phyloP scores from a whole-genome alignment of 352 stramenopile genomes.

The Pythium volutum region DNA sequence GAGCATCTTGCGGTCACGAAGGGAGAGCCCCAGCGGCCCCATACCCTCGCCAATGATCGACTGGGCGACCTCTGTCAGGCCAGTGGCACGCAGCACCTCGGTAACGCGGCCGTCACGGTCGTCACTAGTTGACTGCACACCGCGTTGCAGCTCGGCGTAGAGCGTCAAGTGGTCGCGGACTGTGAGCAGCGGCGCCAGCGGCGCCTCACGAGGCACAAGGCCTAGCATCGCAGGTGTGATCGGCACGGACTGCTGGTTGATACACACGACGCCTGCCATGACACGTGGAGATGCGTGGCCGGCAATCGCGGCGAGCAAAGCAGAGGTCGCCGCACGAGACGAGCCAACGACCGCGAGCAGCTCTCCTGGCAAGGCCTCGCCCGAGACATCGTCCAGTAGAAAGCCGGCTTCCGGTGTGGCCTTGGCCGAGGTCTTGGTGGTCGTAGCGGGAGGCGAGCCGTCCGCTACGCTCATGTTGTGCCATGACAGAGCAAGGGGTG shows the following conservation, averaged over 20 bases:
- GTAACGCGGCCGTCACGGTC: constrained; percentile 41
- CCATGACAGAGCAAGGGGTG: neutral
- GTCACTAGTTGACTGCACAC: constrained; percentile 8
- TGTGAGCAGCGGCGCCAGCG: constrained; percentile 86
- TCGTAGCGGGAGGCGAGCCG: neutral
- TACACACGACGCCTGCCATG: neutral
- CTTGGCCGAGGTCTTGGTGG: neutral
- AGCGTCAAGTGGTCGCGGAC: constrained; percentile 89
- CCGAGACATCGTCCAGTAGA: neutral
- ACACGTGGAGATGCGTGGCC: neutral
- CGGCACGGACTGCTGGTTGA: neutral
- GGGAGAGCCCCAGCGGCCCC: constrained; percentile 3
- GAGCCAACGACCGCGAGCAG: constrained; percentile 10
- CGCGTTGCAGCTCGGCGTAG: constrained; percentile 76
- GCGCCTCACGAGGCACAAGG: constrained; percentile 91
- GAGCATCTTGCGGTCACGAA: constrained; percentile 61
- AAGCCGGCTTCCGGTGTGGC: neutral
- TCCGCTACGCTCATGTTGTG: neutral
- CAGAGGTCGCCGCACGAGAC: neutral
- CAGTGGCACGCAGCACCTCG: constrained; percentile 54
- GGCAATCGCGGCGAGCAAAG: constrained; percentile 7
- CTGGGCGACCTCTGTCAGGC: constrained; percentile 50
- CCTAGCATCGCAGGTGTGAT: constrained; percentile 11
- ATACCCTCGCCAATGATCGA: constrained; percentile 47
- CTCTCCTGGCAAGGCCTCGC: constrained; percentile 4